Evolutionary conservation across 1,284 basidiomycete species (phyloP), one percentile per base, ranked within the genome.

Genomic region (Cryptococcus maquisensis): DNA sequence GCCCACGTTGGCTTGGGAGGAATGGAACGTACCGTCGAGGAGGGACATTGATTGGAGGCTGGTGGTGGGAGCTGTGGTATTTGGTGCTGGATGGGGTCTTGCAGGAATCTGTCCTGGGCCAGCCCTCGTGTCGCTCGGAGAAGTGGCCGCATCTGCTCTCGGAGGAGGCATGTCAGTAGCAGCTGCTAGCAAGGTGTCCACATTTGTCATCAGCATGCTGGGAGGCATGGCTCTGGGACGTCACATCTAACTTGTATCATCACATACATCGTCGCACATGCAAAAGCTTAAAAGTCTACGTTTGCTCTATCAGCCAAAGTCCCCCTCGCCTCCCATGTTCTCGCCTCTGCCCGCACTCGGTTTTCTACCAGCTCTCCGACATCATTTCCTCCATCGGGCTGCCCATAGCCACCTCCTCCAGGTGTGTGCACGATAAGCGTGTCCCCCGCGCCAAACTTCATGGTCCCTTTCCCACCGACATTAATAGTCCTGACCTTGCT

Each of bases 391-490:
- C 51, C 28, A 18, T 50, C 88, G 84, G 93, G 91, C 75, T 83
- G 83, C 12, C 62, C 62, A 46, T 56, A 68, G 0, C 61, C 70
- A 10, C 70, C 70, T 13, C 68, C 70, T 5, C 70, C 70, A 32
- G 70, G 70, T 0, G 70, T 69, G 47, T 70, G 60, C 15, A 72
- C 40, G 21, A 67, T 56, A 37, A 72, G 36, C 6, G 52, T 42
- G 51, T 72, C 70, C 0, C 70, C 70, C 0, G 62, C 54, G 5
- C 52, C 52, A 46, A 64, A 52, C 20, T 57, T 52, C 43, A 93
- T 83, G 0, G 88, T 90, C 43, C 87, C 88, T 74, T 97, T 97
- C 8, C 93, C 91, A 18, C 93, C 92, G 40, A 97, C 84, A 68
- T 94, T 96, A 67, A 97, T 87, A 35, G 83, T 79, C 20, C 91